Evolutionary conservation across 495 filamentous ascomycete species (phyloP).

Genomic region (Xylaria flabelliformis): DNA sequence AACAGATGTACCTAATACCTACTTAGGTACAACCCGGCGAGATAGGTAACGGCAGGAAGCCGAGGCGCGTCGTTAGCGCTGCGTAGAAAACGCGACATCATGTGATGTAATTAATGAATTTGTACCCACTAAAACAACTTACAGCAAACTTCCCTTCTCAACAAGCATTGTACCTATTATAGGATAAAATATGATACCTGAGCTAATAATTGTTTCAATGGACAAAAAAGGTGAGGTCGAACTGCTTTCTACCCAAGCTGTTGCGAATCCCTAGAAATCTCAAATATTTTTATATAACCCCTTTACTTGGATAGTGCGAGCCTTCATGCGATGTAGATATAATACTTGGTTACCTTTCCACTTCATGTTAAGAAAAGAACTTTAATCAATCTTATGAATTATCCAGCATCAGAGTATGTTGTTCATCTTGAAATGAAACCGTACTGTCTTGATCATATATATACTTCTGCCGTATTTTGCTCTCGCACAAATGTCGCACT

Average conservation of each 20-base stretch:
- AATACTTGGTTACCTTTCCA: not conserved
- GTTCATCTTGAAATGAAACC: not conserved
- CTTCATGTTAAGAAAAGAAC: not conserved
- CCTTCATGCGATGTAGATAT: not conserved
- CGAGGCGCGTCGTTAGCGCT: slow-evolving; percentile 12
- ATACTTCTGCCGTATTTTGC: not conserved
- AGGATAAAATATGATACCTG: no score
- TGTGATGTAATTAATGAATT: slow-evolving; percentile 9
- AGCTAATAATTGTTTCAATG: no score
- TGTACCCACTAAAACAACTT: not conserved
- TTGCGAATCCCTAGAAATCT: not conserved
- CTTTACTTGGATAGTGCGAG: not conserved
- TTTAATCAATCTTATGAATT: not conserved
- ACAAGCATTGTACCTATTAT: no score
- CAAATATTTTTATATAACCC: not conserved
- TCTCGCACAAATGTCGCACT: not conserved
- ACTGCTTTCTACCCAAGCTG: not conserved
- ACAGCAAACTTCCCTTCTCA: not conserved
- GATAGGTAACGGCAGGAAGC: not conserved
- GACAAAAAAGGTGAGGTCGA: no score
- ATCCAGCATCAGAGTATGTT: not conserved
- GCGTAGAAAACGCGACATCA: slow-evolving; percentile 23
- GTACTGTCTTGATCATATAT: not conserved
- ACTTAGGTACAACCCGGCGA: not conserved
- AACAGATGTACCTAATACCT: not conserved